Base-by-base conservation (phyloP, 768 basidiomycete species). In the Clavulina sp. region DNA sequence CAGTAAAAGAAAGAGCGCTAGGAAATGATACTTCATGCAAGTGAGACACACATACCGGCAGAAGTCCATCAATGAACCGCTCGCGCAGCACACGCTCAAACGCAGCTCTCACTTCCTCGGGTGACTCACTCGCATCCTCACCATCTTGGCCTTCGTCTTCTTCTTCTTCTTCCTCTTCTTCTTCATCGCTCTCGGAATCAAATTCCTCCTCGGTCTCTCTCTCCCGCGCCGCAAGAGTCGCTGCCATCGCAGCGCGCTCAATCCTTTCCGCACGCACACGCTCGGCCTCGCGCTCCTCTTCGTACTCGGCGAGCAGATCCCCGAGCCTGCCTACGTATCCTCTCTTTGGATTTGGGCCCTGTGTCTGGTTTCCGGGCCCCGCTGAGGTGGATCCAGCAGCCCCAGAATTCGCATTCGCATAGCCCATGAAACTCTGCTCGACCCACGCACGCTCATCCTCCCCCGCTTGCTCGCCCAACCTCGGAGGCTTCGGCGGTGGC, bases 281-380 rank as follows among this genome's bases (percentile, higher is more conserved):
- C 59, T 84, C 78, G 0, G 74, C 76, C 61, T 77, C 78, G 54
- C 86, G 70, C 60, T 84, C 84, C 58, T 83, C 84, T 58, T 86
- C 84, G 59, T 83, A 86, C 4, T 70, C 76, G 3, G 74, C 77
- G 5, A 89, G 65, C 5, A 89, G 65, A 4, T 61, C 61, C 1
- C 76, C 84, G 26, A 56, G 63, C 56, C 81, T 83, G 33, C 83
- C 83, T 7, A 87, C 73, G 24, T 46, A 26, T 9, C 43, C 43
- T 9, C 26, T 26, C 9, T 46, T 46, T 9, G 43, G n/a, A n/a
- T n/a, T n/a, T 46, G 16, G 7, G 26, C 13, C 43, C 26, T 24
- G 43, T 7, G 24, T n/a, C n/a, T n/a, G n/a, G n/a, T n/a, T n/a
- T n/a, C 36, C 19, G 36, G 36, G 36, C 19, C 9, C 36, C n/a